Evolutionary conservation across 352 stramenopile genomes (phyloP), one percentile per base, ranked within the genome.

Genomic region (Phytophthora colocasiae): DNA sequence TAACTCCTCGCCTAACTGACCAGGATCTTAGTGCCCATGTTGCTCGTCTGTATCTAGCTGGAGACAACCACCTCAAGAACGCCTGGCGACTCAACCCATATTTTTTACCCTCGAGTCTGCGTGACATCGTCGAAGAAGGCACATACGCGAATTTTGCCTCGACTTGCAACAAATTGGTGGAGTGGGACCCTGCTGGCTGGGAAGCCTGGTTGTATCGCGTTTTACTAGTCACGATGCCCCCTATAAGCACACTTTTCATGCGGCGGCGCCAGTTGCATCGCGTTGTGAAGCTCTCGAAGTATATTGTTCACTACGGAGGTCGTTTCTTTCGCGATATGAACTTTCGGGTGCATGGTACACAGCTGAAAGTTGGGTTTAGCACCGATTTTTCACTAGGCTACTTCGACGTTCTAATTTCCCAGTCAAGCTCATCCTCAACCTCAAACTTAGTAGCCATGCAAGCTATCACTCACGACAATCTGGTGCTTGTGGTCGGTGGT

Each of bases 311-410:
- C 12, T 88, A 87, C 53, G 83, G 84, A 14, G 80, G 78, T 6
- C 78, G 88, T 15, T 94, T 96, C 51, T 92, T 93, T 38, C 85
- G 88, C 34, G 86, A 94, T 56, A 80, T 93, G 43, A 90, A 90
- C 53, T 90, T 93, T 57, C 84, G 86, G 14, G 80, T 87, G 17
- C 84, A 93, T 57, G 82, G 85, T 15, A 87, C 81, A 31, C 77
- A 90, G 51, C 71, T 93, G 15, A 93, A 95, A 50, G 71, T 96
- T 53, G 88, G 88, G 8, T 95, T 94, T 73, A 95, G 86, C 44
- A 62, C 85, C 12, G 88, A 96, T 64, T 93, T 95, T 63, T 94
- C 85, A 6, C 79, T 95, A 26, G 83, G 80, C 48, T 96, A 95
- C 45, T 72, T 96, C 9, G 88, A 96, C 34, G 78, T 96, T 9